Base-by-base conservation (phyloP, 768 basidiomycete genomes). In the Daedaleopsis nitida region DNA sequence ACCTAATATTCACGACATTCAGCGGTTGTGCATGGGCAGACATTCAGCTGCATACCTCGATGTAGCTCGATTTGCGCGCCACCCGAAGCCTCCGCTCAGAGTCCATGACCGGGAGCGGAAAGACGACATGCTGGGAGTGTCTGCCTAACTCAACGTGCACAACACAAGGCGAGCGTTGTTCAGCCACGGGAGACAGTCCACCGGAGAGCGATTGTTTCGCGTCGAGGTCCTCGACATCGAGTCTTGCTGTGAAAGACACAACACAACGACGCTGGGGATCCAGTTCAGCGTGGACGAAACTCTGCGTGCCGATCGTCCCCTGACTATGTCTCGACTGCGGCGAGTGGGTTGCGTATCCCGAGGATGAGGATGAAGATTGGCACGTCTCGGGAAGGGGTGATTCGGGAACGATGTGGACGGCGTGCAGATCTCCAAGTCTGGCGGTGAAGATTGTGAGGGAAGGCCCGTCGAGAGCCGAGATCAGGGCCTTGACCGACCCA, bases 61-160 rank as follows among this genome's bases (percentile, higher is more conserved):
- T 70, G 57, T 82, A 87, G 21, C 69, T 75, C 1, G 84, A 86
- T 63, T 82, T 84, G 42, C 85, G 76, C 9, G 86, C 85, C 38
- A 86, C 64, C 5, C 82, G 77, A 12, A 80, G 65, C 64, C 75
- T 83, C 2, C 68, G 51, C 14, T 73, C 71, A 19, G 63, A 59
- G 5, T 74, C 73, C 35, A 77, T 66, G 14, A 86, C 69, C 10
- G 81, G 81, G 48, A 81, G 77, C 0, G 82, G 83, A 48, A 77
- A 83, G 1, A 49, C 7, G 7, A 84, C 59, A 35, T 55, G 51
- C 51, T 76, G 66, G 6, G 58, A 34, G 55, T 71, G 68, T 1
- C 49, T 44, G 10, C 66, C 69, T 58, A 80, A 63, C 3, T 61
- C 62, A 9, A 78, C 66, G 11, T 64, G 57, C 60, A 81, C 72